Base-by-base conservation (phyloP, 2,329 filamentous ascomycete species). In the Aspergillus clavatus region DNA sequence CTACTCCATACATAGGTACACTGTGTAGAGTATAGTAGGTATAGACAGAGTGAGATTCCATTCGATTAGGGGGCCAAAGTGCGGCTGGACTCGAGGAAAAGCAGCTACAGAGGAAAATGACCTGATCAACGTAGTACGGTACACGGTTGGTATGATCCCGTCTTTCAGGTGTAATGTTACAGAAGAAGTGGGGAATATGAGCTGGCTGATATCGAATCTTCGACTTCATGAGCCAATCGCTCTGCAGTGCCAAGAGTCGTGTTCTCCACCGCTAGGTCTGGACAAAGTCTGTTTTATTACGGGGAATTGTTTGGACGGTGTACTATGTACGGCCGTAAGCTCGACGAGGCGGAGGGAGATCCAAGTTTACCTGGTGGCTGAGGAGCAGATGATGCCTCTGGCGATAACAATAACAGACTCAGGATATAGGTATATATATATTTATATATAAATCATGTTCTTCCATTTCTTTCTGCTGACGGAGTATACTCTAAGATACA, bases 251-350 rank as follows among this genome's bases (percentile, higher is more conserved):
- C 54, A 56, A 55, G 50, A 12, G 14, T 21, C 18, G 27, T 26
- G 11, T 44, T 42, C 39, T 37, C 53, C 51, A 53, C 50, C 40
- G 50, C 19, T 37, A 45, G 47, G 51, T 52, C 53, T 56, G 53
- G 51, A 56, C 51, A 54, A 46, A 48, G 39, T 38, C 38, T 40
- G 49, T 45, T 35, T 16, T 3, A 45, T 27, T 35, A 40, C 37
- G 35, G 35, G 23, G 43, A 11, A 26, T 29, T 22, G 36, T 35
- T 11, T 10, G 21, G 16, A 23, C 8, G 11, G 24, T 12, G 18
- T 35, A 18, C 16, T 31, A 33, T 35, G 23, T 24, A 24, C 4
- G 8, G 23, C n/a, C 18, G 31, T 35, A 18, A 21, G 27, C 12
- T 29, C n/a, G 27, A 29, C 8, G 26, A 12, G 8, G 8, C 26